These are phyloP conservation scores for Heracleum sosnowskyi DNA, from an alignment of 129 eudicot species.

Conservation along the genomic window DNA sequence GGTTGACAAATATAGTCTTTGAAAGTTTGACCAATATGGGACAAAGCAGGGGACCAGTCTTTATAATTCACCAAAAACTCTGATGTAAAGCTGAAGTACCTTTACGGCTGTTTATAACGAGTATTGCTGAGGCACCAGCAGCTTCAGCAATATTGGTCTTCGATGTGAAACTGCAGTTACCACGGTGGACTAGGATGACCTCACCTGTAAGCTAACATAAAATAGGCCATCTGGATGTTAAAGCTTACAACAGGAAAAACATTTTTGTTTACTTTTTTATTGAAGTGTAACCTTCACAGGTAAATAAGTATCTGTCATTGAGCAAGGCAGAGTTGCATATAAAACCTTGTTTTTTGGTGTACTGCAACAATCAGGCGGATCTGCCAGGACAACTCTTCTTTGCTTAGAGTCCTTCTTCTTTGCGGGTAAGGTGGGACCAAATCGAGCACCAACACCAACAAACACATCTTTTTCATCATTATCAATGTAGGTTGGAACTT, in stretches of 20 bases:
- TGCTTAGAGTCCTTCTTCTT: slow-evolving; percentile 79
- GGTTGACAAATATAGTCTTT: background rate
- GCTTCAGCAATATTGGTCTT: slow-evolving; percentile 92
- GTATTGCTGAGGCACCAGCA: slow-evolving; percentile 94
- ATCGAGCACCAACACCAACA: slow-evolving; percentile 98
- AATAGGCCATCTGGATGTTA: slow-evolving; percentile 31
- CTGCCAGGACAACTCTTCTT: slow-evolving; percentile 69
- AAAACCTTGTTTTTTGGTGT: slow-evolving; percentile 71
- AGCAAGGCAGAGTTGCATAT: background rate
- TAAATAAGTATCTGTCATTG: background rate
- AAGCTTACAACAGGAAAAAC: background rate
- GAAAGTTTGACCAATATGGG: background rate
- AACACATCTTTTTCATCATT: slow-evolving; percentile 48
- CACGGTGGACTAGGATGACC: slow-evolving; percentile 89
- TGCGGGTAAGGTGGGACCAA: slow-evolving; percentile 89
- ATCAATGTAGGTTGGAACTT: slow-evolving; percentile 76
- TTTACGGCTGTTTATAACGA: slow-evolving; percentile 66
- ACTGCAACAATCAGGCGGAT: slow-evolving; percentile 96
- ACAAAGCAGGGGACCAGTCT: background rate
- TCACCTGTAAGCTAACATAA: slow-evolving; percentile 80
- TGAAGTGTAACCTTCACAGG: background rate
- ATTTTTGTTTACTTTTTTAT: background rate
- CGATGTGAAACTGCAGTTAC: slow-evolving; percentile 86
- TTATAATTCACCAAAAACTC: background rate
- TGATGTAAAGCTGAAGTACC: slow-evolving; percentile 26